Evolutionary conservation across 164 flowering plant species (phyloP).

Genomic region (Buxus sempervirens): DNA sequence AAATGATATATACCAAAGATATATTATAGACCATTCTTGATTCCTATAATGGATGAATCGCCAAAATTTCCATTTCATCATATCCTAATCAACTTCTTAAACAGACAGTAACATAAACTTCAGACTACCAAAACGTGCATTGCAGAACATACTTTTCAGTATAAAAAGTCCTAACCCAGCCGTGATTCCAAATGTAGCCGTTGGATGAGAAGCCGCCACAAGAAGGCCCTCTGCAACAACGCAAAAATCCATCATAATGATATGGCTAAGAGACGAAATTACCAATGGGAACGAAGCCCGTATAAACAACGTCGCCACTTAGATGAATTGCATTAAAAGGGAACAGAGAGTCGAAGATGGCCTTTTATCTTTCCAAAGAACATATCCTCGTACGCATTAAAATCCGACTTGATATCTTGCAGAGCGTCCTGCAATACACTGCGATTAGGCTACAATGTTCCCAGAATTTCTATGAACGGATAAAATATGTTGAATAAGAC

Average conservation of each 20-base stretch:
- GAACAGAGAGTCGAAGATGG: too few relatives aligned
- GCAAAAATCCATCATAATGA: neutral
- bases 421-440: constrained; percentile 49
- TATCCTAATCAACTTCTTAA: neutral
- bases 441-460: too few relatives aligned
- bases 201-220: constrained; percentile 51
- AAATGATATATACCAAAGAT: too few relatives aligned
- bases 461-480: neutral
- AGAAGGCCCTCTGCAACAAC: constrained; percentile 43
- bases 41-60: too few relatives aligned
- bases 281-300: neutral
- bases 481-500: neutral
- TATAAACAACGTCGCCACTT: neutral
- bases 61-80: too few relatives aligned
- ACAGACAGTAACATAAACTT: neutral
- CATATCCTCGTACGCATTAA: constrained; percentile 50
- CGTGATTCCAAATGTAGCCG: constrained; percentile 43
- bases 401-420: constrained; percentile 47
- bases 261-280: neutral
- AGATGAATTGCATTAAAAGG: neutral
- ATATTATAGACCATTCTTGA: too few relatives aligned
- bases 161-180: constrained; percentile 54
- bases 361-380: constrained; percentile 75
- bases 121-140: neutral
- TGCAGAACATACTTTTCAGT: constrained; percentile 48